A percentile compares a stretch with the other conserved stretches of the same genome.
These are phyloP conservation scores for Alternaria sp. DNA, from an alignment of 2,329 filamentous ascomycete species.

Conservation along the genomic window DNA sequence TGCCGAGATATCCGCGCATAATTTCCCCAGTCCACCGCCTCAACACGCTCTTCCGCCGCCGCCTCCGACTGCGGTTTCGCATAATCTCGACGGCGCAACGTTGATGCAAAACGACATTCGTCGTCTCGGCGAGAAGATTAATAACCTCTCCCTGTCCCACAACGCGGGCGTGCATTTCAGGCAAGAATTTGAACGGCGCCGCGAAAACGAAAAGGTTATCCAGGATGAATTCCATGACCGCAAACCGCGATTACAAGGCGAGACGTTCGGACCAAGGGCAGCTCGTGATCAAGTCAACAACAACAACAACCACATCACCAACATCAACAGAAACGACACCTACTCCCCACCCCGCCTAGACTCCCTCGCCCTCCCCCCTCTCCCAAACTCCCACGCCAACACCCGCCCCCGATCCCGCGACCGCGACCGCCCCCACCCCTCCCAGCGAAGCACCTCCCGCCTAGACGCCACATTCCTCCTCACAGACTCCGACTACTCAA, in stretches of 20 bases:
- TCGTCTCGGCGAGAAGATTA: slow-evolving; percentile 43
- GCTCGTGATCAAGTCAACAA: background rate
- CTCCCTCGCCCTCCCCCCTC: background rate
- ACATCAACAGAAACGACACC: background rate
- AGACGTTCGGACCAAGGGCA: slow-evolving; percentile 1
- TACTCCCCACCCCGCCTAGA: background rate
- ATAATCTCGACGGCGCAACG: slow-evolving; percentile 29
- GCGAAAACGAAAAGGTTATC: slow-evolving; percentile 39
- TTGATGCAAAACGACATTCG: slow-evolving; percentile 35
- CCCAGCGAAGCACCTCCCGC: slow-evolving; percentile 2
- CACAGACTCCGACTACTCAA: slow-evolving; percentile 8
- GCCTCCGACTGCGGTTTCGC: slow-evolving; percentile 5
- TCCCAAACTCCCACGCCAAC: slow-evolving; percentile 4
- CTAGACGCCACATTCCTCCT: slow-evolving; percentile 6
- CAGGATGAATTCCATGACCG: slow-evolving; percentile 31
- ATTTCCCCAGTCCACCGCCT: slow-evolving; percentile 11
- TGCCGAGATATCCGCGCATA: slow-evolving; percentile 1
- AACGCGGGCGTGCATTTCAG: slow-evolving; percentile 12
- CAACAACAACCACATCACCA: background rate
- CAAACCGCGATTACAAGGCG: slow-evolving; percentile 18
- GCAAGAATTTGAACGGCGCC: slow-evolving; percentile 27
- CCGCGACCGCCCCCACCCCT: background rate
- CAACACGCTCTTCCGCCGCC: slow-evolving; percentile 14
- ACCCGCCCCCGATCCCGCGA: slow-evolving; percentile 7
- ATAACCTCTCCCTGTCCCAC: slow-evolving; percentile 27